Evolutionary conservation across 768 basidiomycete genomes (phyloP).

Genomic region (Leucosporidium scottii): DNA sequence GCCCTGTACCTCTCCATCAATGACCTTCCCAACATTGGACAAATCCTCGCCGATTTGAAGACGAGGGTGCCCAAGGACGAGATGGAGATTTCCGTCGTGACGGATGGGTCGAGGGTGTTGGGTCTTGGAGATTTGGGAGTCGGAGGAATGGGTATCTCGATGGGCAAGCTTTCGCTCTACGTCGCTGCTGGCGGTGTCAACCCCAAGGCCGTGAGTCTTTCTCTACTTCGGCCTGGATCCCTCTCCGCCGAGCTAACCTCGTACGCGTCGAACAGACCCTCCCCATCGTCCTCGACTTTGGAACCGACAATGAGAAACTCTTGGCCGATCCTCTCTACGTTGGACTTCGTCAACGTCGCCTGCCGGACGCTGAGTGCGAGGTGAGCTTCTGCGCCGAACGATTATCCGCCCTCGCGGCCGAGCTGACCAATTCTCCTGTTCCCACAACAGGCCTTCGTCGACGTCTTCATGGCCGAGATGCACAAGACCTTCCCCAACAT

Average conservation of each 20-base stretch:
- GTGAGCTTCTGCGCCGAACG: neutral
- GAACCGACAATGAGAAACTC: conserved; percentile 73
- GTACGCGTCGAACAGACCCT: conserved; percentile 47
- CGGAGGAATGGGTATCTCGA: conserved; percentile 45
- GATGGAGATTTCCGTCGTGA: conserved; percentile 79
- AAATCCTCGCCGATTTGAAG: conserved; percentile 53
- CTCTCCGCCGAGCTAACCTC: no score
- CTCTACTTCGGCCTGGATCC: no score
- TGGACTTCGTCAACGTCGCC: conserved; percentile 66
- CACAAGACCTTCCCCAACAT: conserved; percentile 40
- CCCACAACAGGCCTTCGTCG: conserved; percentile 68
- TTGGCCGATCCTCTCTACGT: conserved; percentile 84
- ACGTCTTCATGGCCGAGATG: conserved; percentile 86
- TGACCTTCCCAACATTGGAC: conserved; percentile 71
- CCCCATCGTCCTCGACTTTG: conserved; percentile 79
- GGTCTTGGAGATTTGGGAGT: conserved; percentile 57
- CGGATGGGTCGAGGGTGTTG: conserved; percentile 86
- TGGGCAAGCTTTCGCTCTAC: conserved; percentile 88
- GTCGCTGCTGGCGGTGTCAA: conserved; percentile 70
- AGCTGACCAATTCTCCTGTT: conserved; percentile 42
- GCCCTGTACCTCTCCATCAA: conserved; percentile 59
- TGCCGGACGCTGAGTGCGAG: conserved; percentile 49
- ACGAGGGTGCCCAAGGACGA: conserved; percentile 54
- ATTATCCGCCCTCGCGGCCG: no score
- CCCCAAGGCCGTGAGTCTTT: conserved; percentile 38